Evolutionary conservation across 176 grass and related monocot species (phyloP).

Genomic region (Echinochloa phyllopogon): DNA sequence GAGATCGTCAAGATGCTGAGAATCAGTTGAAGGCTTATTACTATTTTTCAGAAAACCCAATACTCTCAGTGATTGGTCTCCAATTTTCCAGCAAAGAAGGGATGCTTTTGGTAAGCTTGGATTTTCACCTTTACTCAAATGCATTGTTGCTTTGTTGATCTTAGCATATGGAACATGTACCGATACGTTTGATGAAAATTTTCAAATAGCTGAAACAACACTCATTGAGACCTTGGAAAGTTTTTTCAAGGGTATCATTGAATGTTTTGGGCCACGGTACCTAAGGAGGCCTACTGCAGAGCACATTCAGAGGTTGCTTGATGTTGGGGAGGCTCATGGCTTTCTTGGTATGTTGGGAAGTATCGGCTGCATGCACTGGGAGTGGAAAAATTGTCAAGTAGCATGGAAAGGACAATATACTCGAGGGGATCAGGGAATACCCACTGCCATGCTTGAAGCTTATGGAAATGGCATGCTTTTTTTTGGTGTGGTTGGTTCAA

Average conservation of each 20-base stretch:
- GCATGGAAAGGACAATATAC: constrained; percentile 4
- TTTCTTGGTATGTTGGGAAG: neutral
- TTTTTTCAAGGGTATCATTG: neutral
- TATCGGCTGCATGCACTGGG: neutral
- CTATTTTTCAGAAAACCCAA: constrained; percentile 1
- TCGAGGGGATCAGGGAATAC: neutral
- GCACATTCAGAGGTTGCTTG: neutral
- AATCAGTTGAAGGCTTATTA: neutral
- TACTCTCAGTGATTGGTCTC: constrained; percentile 11
- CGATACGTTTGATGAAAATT: neutral
- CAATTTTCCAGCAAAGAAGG: neutral
- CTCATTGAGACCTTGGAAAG: neutral
- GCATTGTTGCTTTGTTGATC: neutral
- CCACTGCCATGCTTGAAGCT: constrained; percentile 4
- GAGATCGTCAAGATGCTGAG: neutral
- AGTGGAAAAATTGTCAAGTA: neutral
- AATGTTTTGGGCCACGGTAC: neutral
- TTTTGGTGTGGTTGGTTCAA: no score
- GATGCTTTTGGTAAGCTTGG: constrained; percentile 14
- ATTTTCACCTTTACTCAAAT: neutral
- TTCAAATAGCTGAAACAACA: neutral
- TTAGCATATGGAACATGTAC: neutral
- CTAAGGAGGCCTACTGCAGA: neutral
- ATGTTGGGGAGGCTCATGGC: neutral
- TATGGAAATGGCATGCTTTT: neutral